phyloP scores from a whole-genome alignment of 441 rosid species.

The Euphorbia corollata region DNA sequence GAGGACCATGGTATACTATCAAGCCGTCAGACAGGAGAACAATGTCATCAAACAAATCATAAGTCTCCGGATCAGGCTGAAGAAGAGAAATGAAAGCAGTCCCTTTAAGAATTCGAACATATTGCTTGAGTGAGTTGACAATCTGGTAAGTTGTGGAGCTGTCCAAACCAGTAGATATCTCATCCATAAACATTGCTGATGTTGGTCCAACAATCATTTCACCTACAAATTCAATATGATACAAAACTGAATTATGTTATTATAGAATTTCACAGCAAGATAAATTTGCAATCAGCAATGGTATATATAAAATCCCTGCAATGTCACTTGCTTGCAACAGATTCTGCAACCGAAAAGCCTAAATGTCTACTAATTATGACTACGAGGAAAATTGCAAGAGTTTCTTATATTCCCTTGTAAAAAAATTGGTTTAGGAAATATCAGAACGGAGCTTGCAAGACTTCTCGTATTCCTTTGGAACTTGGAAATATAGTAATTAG shows the following conservation, averaged over 20 bases:
- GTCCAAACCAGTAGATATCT: slow-evolving; percentile 89
- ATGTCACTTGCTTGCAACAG: too few species aligned
- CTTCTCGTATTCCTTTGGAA: too few species aligned
- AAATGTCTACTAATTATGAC: too few species aligned
- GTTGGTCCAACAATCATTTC: slow-evolving; percentile 89
- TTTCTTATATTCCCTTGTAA: too few species aligned
- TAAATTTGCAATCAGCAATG: too few species aligned
- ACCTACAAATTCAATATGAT: slow-evolving; percentile 27
- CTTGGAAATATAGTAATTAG: too few species aligned
- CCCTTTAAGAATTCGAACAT: slow-evolving; percentile 63
- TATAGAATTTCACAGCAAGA: too few species aligned
- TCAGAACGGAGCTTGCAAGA: too few species aligned
- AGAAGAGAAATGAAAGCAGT: slow-evolving; percentile 30
- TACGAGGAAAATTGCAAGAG: too few species aligned
- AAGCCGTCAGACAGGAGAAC: slow-evolving; percentile 69
- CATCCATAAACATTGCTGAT: slow-evolving; percentile 72
- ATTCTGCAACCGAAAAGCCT: too few species aligned
- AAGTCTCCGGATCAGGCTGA: slow-evolving; percentile 91
- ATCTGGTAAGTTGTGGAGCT: slow-evolving; percentile 84
- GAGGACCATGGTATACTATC: slow-evolving; percentile 78
- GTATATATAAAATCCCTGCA: too few species aligned
- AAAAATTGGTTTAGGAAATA: too few species aligned
- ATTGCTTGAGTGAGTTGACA: slow-evolving; percentile 60
- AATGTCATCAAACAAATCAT: slow-evolving; percentile 76
- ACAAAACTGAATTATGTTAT: neutral